These are phyloP conservation scores for Euphorbia celastroides DNA, from an alignment of 441 rosid species.

Conservation along the genomic window DNA sequence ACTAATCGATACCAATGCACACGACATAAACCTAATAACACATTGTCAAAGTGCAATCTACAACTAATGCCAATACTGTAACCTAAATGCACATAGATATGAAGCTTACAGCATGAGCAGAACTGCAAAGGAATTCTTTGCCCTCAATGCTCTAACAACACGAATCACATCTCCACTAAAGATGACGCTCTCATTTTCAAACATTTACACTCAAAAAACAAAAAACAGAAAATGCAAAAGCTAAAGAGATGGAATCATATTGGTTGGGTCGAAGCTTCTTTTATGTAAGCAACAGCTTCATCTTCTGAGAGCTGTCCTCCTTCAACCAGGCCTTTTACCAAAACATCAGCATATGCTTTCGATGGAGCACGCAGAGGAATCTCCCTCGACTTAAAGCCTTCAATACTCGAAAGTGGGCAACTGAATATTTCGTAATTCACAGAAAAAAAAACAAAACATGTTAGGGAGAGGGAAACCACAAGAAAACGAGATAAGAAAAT, in stretches of 20 bases:
- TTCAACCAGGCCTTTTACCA: slow-evolving; percentile 71
- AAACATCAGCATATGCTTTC: slow-evolving; percentile 40
- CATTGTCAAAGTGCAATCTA: no score
- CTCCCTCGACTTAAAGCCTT: slow-evolving; percentile 48
- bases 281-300: slow-evolving; percentile 59
- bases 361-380: slow-evolving; percentile 43
- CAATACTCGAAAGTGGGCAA: slow-evolving; percentile 36
- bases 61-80: no score
- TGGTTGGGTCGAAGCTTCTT: slow-evolving; percentile 47
- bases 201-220: neutral
- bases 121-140: no score
- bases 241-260: slow-evolving; percentile 19
- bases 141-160: neutral
- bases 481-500: neutral
- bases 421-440: slow-evolving; percentile 31
- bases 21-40: no score
- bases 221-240: neutral
- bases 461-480: neutral
- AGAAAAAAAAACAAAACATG: neutral
- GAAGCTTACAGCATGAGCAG: no score
- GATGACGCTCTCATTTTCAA: neutral
- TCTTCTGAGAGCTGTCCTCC: slow-evolving; percentile 57
- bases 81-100: no score
- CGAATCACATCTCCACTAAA: neutral
- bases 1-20: no score